These are phyloP conservation scores for Hemileccinum impolitum DNA, from an alignment of 768 basidiomycete genomes.

Conservation along the genomic window DNA sequence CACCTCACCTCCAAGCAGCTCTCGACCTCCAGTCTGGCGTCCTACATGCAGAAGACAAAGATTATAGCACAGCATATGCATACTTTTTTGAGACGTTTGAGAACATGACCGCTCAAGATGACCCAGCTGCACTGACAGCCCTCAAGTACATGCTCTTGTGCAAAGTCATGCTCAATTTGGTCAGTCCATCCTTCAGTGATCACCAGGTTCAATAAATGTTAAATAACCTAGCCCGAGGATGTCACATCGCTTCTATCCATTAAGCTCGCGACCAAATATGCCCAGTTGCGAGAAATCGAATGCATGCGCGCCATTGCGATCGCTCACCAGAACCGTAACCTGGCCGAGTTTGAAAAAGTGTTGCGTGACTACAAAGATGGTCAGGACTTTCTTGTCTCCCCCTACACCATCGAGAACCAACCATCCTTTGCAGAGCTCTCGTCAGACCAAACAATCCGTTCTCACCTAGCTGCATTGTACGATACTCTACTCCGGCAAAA, in stretches of 20 bases:
- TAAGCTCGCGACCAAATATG: constrained; percentile 87
- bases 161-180: constrained; percentile 96
- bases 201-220: not conserved
- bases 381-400: constrained; percentile 24
- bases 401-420: not conserved
- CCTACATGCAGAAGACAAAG: constrained; percentile 95
- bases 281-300: constrained; percentile 84
- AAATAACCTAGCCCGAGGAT: constrained; percentile 74
- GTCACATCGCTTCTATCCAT: constrained; percentile 81
- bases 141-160: constrained; percentile 98
- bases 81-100: constrained; percentile 99
- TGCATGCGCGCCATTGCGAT: constrained; percentile 94
- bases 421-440: constrained; percentile 67
- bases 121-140: constrained; percentile 71
- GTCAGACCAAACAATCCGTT: constrained; percentile 92
- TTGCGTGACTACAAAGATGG: constrained; percentile 84
- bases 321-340: constrained; percentile 88
- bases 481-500: constrained; percentile 97
- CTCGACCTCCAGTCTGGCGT: constrained; percentile 74
- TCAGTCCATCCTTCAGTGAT: constrained; percentile 36
- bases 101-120: constrained; percentile 74
- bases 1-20: constrained; percentile 58
- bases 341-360: constrained; percentile 86
- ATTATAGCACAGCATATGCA: constrained; percentile 94
- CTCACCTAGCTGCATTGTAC: constrained; percentile 90